Evolutionary conservation across 2,329 filamentous ascomycete genomes (phyloP), one percentile per base, ranked within the genome.

Genomic region (Fusarium praegraminearum): DNA sequence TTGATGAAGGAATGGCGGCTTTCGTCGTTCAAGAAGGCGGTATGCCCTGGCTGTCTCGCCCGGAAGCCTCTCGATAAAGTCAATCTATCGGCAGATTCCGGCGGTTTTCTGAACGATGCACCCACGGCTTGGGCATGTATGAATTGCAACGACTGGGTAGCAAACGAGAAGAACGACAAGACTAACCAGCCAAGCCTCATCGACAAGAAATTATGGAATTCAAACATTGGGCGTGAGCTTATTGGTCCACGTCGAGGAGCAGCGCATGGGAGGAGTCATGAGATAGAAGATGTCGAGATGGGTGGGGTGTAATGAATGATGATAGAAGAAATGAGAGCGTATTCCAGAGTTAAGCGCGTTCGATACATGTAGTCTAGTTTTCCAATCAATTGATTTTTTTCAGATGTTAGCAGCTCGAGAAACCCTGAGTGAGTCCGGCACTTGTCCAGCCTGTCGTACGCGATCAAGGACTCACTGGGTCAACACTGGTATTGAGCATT

Each of bases 21-120:
- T 24, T 43, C 57, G 10, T 62, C 32, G 16, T 78, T 72, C 52
- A 75, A 72, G 32, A 65, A 63, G 33, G 55, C 44, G 22, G 47
- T 70, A 16, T 83, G 81, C 53, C 73, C 79, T 2, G 71, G 69
- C 22, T 82, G 81, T 62, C 59, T 76, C 33, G 51, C 57, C 8
- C 43, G 20, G 35, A 64, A 73, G 36, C 22, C 33, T 13, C 60
- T 64, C 28, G 15, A 28, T 8, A 15, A 62, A 2, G 72, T 65
- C 45, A 70, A 63, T 28, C 18, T 64, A 18, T 73, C 71, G 20
- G 68, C 66, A 4, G 67, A 75, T 35, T 28, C 52, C 15, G 43
- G 52, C 15, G 59, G 54, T n/a, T 72, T 74, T 57, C 24, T 46
- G 20, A 10, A n/a, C 3, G 62, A 41, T 20, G 49, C 38, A 2